Evolutionary conservation across 1,284 basidiomycete species (phyloP), one percentile per base, ranked within the genome.

Genomic region (Ceratorhiza oryzae-sativae): DNA sequence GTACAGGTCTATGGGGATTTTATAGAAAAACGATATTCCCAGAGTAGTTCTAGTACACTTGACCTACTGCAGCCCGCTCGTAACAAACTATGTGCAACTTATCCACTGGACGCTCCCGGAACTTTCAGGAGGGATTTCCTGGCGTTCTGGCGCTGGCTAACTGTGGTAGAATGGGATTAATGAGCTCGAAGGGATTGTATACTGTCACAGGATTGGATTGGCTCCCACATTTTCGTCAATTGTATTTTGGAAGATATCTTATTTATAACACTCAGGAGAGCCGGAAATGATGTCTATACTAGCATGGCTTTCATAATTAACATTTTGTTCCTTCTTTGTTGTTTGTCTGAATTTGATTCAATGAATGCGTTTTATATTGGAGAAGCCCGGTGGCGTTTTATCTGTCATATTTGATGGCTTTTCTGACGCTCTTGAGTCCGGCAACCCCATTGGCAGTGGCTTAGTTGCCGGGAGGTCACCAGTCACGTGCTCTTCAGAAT

Each of bases 161-260:
- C 53, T n/a, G 27, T 13, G 15, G n/a, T 56, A 15, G 53, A 56
- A 15, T 56, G 53, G 53, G 53, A 56, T n/a, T 56, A 25, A 56
- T 5, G 3, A 25, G 13, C 18, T 56, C 32, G 53, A 32, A 6
- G 30, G n/a, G n/a, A n/a, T n/a, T n/a, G n/a, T n/a, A n/a, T n/a
- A n/a, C n/a, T n/a, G 46, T 8, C 3, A 23, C n/a, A 49, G 2
- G 46, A n/a, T n/a, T 25, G 46, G 27, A 23, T 9, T 3, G 46
- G 46, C 3, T 20, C 15, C 23, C 45, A 18, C 18, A 23, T 51
- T 23, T 25, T n/a, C 27, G 13, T 30, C 3, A 9, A 1, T 30
- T 36, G 53, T 56, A 8, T 56, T 30, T 53, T 12, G 8, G 13
- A 30, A 20, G 49, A 53, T 20, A 20, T 49, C 4, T 53, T 30